phyloP scores from a whole-genome alignment of 768 basidiomycete genomes.

The Termitomyces sp. region DNA sequence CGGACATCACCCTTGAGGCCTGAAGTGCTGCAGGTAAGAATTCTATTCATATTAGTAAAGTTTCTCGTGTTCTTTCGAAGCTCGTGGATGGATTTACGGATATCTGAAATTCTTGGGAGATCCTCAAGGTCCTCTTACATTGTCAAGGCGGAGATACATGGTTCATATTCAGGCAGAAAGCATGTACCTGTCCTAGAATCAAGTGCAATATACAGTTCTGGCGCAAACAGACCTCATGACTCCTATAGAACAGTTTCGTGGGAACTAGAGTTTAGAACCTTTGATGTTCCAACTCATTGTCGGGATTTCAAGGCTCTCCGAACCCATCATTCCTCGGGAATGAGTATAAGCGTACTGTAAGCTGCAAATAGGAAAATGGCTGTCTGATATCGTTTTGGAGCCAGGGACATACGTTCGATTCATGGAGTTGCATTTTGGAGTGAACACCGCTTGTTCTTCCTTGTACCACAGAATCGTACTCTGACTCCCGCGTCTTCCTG shows the following conservation, averaged over 20 bases:
- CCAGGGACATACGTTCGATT: constrained; percentile 5
- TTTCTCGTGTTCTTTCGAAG: background rate
- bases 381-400: constrained; percentile 16
- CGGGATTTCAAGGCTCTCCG: background rate
- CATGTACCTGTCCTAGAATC: background rate
- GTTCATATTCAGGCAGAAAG: background rate
- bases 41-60: background rate
- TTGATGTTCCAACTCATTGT: background rate
- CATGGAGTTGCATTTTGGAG: constrained; percentile 3
- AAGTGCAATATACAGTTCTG: background rate
- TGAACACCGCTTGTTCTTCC: constrained; percentile 21
- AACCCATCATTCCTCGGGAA: background rate
- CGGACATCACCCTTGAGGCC: background rate
- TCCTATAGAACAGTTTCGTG: background rate
- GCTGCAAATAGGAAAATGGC: background rate
- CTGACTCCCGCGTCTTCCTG: constrained; percentile 20
- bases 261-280: background rate
- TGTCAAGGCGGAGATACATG: background rate
- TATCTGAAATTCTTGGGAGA: background rate
- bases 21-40: background rate
- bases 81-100: background rate
- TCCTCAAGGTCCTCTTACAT: background rate
- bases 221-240: background rate
- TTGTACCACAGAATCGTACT: constrained; percentile 17
- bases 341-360: background rate